These are phyloP conservation scores for Azolla pinnata DNA, from an alignment of 75 land plant species.

Conservation along the genomic window DNA sequence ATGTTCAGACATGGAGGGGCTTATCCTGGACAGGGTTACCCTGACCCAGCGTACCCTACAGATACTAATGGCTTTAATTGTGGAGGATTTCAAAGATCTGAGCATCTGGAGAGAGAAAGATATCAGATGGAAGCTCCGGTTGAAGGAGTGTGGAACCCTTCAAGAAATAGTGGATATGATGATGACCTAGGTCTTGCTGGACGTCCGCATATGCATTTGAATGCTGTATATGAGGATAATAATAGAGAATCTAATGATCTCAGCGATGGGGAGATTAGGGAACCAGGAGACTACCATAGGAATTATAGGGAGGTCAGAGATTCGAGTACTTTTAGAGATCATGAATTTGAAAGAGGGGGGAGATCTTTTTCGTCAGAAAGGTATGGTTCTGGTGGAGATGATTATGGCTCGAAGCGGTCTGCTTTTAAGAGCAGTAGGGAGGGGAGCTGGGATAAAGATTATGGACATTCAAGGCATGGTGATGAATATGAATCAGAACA, in stretches of 20 bases:
- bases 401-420: constrained; percentile 13
- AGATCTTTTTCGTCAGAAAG: constrained; percentile 12
- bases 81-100: constrained; percentile 15
- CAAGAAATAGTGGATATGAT: constrained; percentile 17
- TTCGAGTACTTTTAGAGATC: constrained; percentile 14
- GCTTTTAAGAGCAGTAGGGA: constrained; percentile 22
- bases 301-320: background rate
- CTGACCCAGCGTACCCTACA: constrained; percentile 18
- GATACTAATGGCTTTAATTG: constrained; percentile 21
- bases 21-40: constrained; percentile 25
- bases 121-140: constrained; percentile 11
- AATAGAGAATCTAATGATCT: constrained; percentile 3
- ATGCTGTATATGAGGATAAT: constrained; percentile 12
- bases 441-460: constrained; percentile 24
- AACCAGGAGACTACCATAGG: no score
- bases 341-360: constrained; percentile 14
- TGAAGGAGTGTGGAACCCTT: constrained; percentile 17
- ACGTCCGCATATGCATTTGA: constrained; percentile 21
- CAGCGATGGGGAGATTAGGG: no score
- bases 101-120: constrained; percentile 16
- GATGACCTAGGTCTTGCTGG: constrained; percentile 27
- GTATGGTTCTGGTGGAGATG: constrained; percentile 20
- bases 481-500: constrained; percentile 23
- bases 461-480: constrained; percentile 20
- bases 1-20: constrained; percentile 23